Conservation (phyloP, 1,284 basidiomycete genomes). For the Tylopilus sp. region DNA sequence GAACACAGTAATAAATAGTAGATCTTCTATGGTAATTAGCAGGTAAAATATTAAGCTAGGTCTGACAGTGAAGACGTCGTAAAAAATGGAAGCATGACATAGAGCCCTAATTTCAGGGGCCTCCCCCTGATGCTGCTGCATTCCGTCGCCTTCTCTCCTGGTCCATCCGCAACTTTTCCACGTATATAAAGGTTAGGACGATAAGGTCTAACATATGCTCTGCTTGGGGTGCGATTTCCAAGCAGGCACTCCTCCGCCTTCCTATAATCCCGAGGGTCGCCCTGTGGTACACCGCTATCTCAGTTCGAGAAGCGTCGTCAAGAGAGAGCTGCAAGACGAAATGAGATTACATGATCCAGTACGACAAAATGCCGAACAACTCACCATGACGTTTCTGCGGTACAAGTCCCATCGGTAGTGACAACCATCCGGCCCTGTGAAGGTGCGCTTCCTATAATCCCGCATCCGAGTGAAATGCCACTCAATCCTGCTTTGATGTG, state of each 20-base stretch:
- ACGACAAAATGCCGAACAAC: not conserved
- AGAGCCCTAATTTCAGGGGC: slow-evolving; percentile 6
- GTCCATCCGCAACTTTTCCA: slow-evolving; percentile 35
- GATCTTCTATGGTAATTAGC: not conserved
- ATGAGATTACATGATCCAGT: not conserved
- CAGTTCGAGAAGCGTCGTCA: slow-evolving; percentile 17
- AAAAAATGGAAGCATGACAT: not conserved
- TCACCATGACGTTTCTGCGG: slow-evolving; percentile 15
- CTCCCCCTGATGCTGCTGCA: slow-evolving; percentile 17
- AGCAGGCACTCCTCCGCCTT: slow-evolving; percentile 21
- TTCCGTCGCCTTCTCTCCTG: slow-evolving; percentile 12
- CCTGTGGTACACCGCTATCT: slow-evolving; percentile 31
- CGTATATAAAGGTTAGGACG: slow-evolving; percentile 40
- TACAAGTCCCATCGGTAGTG: slow-evolving; percentile 28
- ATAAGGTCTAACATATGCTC: slow-evolving; percentile 38
- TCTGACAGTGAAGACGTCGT: not conserved
- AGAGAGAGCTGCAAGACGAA: slow-evolving; percentile 17
- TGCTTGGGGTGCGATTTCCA: slow-evolving; percentile 35
- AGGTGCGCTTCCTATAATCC: slow-evolving; percentile 25
- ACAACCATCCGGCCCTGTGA: slow-evolving; percentile 25
- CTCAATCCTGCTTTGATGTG: not conserved
- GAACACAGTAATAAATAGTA: not conserved
- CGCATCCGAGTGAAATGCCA: not conserved
- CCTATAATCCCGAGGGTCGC: slow-evolving; percentile 22
- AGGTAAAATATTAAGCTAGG: not conserved